Conservation (phyloP, 148 eudicot species). For the Rhododendron henanense region DNA sequence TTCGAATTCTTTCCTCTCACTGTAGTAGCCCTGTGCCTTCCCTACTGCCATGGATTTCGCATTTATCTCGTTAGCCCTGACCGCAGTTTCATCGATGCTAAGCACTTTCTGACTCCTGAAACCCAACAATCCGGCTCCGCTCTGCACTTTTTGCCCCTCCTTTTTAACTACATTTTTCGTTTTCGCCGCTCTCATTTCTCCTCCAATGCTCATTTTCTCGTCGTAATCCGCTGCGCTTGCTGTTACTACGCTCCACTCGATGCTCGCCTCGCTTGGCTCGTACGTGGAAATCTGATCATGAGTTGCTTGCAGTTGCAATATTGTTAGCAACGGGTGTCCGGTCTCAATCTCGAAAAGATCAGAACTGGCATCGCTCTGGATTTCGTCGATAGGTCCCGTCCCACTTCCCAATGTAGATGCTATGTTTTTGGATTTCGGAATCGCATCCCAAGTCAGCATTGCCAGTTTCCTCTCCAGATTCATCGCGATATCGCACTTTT, state of each 20-base stretch:
- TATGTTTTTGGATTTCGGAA: conserved; percentile 39
- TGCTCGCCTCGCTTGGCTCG: conserved; percentile 10
- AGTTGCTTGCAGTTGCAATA: not conserved
- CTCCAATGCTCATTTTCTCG: not conserved
- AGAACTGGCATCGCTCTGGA: conserved; percentile 69
- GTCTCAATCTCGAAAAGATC: conserved; percentile 75
- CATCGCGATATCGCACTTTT: conserved; percentile 33
- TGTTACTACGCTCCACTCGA: conserved; percentile 10
- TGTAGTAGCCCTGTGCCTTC: not conserved
- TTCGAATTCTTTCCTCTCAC: not conserved
- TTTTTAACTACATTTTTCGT: not conserved
- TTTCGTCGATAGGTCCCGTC: conserved; percentile 31
- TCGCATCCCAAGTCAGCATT: conserved; percentile 74
- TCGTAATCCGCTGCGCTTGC: conserved; percentile 2
- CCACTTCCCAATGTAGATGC: conserved; percentile 21
- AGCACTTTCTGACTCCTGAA: not conserved
- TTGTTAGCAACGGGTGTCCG: not conserved
- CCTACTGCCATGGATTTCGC: not conserved
- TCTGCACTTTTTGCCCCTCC: not conserved
- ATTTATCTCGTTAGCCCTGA: not conserved
- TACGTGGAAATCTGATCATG: not conserved
- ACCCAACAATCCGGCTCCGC: not conserved
- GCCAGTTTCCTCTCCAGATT: conserved; percentile 62
- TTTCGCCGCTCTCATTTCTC: not conserved
- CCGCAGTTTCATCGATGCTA: not conserved